phyloP scores from a whole-genome alignment of 441 rosid genomes.

The Pelargonium fulgidum region DNA sequence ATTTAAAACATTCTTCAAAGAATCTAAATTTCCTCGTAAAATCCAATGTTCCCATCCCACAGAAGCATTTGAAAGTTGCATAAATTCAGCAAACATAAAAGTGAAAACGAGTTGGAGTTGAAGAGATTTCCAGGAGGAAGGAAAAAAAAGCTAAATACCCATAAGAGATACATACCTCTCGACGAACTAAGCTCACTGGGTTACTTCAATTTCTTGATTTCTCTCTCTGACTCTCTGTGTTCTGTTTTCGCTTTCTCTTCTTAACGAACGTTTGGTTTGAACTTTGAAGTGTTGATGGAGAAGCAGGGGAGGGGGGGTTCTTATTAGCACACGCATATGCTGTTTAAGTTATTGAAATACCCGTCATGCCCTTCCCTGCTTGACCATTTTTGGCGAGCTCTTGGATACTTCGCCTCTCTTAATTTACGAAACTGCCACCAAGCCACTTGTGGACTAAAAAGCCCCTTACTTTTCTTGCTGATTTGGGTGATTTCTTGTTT shows the following conservation, averaged over 20 bases:
- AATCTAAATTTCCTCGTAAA: not conserved
- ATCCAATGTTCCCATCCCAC: not conserved
- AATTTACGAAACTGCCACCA: not conserved
- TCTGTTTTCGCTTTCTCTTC: not conserved
- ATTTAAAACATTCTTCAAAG: not conserved
- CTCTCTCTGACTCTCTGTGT: conserved; percentile 3
- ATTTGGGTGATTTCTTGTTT: too few species aligned
- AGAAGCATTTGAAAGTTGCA: not conserved
- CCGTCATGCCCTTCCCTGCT: conserved; percentile 18
- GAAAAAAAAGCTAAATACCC: too few species aligned
- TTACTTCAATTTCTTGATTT: not conserved
- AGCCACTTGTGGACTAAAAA: not conserved
- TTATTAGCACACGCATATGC: too few species aligned
- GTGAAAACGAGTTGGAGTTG: not conserved
- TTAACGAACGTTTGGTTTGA: not conserved
- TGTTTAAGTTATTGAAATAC: conserved; percentile 16
- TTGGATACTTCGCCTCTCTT: not conserved
- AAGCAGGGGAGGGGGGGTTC: too few species aligned
- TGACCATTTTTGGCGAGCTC: too few species aligned
- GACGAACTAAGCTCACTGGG: not conserved
- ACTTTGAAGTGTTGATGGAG: not conserved
- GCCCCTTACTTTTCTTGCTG: not conserved
- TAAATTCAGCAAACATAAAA: not conserved
- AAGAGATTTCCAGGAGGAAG: too few species aligned
- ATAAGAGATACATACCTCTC: conserved; percentile 18